Percentiles rank a stretch among this genome's conserved stretches.
These are phyloP conservation scores for Wickerhamiella sergipiensis DNA, from an alignment of 805 yeast species.

Conservation along the genomic window DNA sequence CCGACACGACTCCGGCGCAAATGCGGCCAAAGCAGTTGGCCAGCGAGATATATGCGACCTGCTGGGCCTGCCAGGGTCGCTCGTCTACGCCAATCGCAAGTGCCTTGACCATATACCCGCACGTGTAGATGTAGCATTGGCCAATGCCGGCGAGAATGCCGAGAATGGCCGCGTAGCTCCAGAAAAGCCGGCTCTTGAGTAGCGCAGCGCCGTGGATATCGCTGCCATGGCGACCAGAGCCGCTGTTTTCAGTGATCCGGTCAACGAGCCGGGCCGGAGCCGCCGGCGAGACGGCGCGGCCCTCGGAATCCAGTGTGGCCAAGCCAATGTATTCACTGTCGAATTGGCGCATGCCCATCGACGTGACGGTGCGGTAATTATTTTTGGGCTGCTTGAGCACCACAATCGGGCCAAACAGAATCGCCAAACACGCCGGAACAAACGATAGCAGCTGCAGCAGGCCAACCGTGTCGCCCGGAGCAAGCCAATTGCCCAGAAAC, in stretches of 20 bases:
- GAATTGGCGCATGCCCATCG: neutral
- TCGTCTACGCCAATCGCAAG: constrained; percentile 27
- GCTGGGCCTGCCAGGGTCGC: constrained; percentile 44
- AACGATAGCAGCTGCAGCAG: constrained; percentile 36
- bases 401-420: constrained; percentile 20
- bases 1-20: constrained; percentile 50
- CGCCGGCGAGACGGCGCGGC: neutral
- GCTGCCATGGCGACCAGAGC: neutral
- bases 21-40: constrained; percentile 57
- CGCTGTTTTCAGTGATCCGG: neutral
- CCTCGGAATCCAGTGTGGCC: neutral
- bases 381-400: constrained; percentile 8
- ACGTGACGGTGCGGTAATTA: neutral
- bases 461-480: constrained; percentile 43
- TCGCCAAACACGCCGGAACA: constrained; percentile 34
- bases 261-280: neutral
- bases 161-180: constrained; percentile 37
- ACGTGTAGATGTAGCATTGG: constrained; percentile 61
- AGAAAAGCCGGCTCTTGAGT: constrained; percentile 28
- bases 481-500: constrained; percentile 36
- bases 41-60: constrained; percentile 58
- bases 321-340: constrained; percentile 4
- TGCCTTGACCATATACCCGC: constrained; percentile 55
- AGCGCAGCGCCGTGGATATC: constrained; percentile 15
- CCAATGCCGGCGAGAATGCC: constrained; percentile 53